Base-by-base conservation (phyloP, 2,329 filamentous ascomycete species). In the Nemania abortiva region DNA sequence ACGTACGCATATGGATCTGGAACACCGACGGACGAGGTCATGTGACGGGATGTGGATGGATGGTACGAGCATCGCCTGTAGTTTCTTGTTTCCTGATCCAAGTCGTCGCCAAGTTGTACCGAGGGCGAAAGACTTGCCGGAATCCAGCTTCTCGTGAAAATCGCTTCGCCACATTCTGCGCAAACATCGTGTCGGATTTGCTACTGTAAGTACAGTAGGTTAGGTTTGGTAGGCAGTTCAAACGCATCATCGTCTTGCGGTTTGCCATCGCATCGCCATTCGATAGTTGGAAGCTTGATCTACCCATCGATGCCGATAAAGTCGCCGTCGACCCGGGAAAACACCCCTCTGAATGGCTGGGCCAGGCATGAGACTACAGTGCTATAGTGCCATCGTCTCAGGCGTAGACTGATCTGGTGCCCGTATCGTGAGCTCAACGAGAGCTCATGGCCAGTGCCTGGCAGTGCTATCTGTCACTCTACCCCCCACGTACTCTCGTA, bases 381-480 rank as follows among this genome's bases (percentile, higher is more conserved):
- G 20, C 45, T n/a, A 50, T 53, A 20, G 60, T 66, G 63, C 45
- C 27, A 72, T 69, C 42, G 50, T 62, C 58, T 66, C 61, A 42
- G 61, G 73, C 75, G 73, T 76, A 73, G 75, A 72, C 75, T 72
- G 73, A 75, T 76, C 70, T 65, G 69, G 74, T 69, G 72, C 71
- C 72, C 74, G 50, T 63, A 65, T 74, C 70, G 69, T 67, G 66
- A 70, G 72, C 70, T 68, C 58, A 64, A 73, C 66, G 54, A 69
- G 66, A 63, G 69, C 65, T 62, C 59, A 66, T 64, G 65, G 66
- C 67, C 68, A 75, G 70, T 75, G 70, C 72, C 73, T 76, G 72
- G 72, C 63, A 71, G 70, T 66, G 69, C 64, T 70, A 62, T 62
- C 34, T 63, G 54, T 62, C 75, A 53, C 27, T 31, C 6, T 27